Base-by-base conservation (phyloP, 2,329 filamentous ascomycete genomes). In the Hypoxylon sp. region DNA sequence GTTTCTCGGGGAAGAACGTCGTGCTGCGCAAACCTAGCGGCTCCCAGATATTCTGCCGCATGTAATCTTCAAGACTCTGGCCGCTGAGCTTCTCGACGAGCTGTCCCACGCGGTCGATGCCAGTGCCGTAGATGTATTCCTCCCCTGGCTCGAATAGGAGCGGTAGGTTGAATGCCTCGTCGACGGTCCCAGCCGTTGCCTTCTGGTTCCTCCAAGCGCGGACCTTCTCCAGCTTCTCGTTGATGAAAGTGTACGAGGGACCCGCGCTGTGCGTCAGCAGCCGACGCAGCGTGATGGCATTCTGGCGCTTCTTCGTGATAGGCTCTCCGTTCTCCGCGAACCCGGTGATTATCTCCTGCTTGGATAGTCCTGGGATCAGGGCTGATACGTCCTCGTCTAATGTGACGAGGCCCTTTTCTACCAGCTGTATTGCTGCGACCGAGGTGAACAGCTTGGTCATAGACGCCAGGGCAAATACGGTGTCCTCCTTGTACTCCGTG, bases 201-300 rank as follows among this genome's bases (percentile, higher is more conserved):
- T 21, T n/a, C 42, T 12, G 15, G 11, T 37, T 51, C 35, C 29
- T 57, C 46, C 21, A 51, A 23, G 41, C 27, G 3, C 13, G 20
- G 27, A 34, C 30, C 38, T 47, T 57, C 16, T 20, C 36, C 32
- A 64, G 26, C 11, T 21, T 25, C 26, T 48, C 42, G 26, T 67
- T 34, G 12, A 72, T 35, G 35, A 73, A 71, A 23, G 69, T 65
- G 60, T 81, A 81, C 4, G 57, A 61, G 0, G 69, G 54, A 1
- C 79, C 79, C 0, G 73, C 69, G 19, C 71, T 73, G 57, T 81
- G 78, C 1, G 73, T 75, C 3, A 82, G 68, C 2, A 81, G 68
- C 27, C 75, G 72, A n/a, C 70, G 66, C 4, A 80, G 64, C 3
- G 75, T 79, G 41, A 81, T 73, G 9, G 69, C 67, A 0, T 61